Conservation (phyloP, 495 filamentous ascomycete species). For the Penicillium lividum region DNA sequence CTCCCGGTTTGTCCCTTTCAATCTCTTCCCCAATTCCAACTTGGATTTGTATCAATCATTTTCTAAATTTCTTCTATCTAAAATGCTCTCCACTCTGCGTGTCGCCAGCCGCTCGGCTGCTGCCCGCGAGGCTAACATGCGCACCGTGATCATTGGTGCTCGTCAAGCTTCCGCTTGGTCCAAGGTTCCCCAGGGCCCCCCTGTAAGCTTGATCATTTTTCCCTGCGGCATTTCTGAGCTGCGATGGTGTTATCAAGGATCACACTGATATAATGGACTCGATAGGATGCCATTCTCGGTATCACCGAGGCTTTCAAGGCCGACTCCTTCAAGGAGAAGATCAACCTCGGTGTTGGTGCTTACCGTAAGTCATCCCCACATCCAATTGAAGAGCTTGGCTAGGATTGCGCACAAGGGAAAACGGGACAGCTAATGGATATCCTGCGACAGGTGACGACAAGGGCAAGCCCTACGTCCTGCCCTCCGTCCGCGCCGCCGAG, state of each 20-base stretch:
- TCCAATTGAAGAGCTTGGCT: neutral
- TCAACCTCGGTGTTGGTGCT: conserved; percentile 80
- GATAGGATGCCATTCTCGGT: conserved; percentile 80
- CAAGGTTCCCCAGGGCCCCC: conserved; percentile 88
- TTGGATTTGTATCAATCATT: conserved; percentile 8
- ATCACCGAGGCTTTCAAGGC: conserved; percentile 99
- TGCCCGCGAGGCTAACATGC: conserved; percentile 46
- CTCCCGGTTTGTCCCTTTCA: conserved; percentile 27
- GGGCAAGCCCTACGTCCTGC: conserved; percentile 96
- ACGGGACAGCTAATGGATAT: conserved; percentile 15
- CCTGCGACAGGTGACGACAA: conserved; percentile 73
- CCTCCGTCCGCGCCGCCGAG: conserved; percentile 87
- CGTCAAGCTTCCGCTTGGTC: conserved; percentile 83
- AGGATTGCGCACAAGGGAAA: neutral
- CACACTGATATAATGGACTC: conserved; percentile 33
- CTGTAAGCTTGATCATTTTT: conserved; percentile 60
- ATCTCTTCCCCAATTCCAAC: conserved; percentile 20
- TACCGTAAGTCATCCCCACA: conserved; percentile 45
- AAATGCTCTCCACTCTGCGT: conserved; percentile 60
- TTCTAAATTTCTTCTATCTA: conserved; percentile 12
- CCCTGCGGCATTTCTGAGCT: neutral
- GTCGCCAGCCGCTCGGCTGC: conserved; percentile 56
- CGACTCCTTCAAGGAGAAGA: conserved; percentile 87
- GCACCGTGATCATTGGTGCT: conserved; percentile 49
- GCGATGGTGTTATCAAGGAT: conserved; percentile 9